Conservation (phyloP, 345 rosid species). For the Gossypium anomalum region DNA sequence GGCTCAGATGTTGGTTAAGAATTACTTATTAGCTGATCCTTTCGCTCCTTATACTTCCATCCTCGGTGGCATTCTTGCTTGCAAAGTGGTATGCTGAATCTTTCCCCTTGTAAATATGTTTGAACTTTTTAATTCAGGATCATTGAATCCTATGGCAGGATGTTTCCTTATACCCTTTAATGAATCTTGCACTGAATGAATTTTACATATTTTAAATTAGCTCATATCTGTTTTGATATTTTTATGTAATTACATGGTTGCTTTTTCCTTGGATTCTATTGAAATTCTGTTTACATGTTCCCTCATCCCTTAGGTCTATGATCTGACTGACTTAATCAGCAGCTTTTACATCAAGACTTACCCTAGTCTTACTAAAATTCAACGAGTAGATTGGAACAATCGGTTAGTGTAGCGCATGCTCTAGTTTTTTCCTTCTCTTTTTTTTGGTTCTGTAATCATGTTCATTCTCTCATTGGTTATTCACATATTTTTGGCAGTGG, state of each 20-base stretch:
- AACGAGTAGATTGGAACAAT: slow-evolving; percentile 81
- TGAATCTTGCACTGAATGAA: not conserved
- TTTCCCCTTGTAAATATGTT: not conserved
- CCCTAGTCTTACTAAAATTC: slow-evolving; percentile 49
- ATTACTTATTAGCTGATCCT: slow-evolving; percentile 57
- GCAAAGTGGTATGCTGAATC: slow-evolving; percentile 59
- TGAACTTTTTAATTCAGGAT: not conserved
- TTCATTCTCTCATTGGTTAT: slow-evolving; percentile 11
- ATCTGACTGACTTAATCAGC: slow-evolving; percentile 57
- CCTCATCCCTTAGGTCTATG: slow-evolving; percentile 48
- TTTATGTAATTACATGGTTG: not conserved
- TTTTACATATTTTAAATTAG: not conserved
- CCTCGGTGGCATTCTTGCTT: slow-evolving; percentile 62
- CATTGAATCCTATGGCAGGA: not conserved
- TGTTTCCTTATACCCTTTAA: not conserved
- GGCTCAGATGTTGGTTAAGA: slow-evolving; percentile 55
- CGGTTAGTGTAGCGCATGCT: slow-evolving; percentile 39
- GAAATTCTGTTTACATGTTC: not conserved
- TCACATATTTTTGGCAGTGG: slow-evolving; percentile 46
- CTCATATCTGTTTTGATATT: not conserved
- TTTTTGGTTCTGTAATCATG: not conserved
- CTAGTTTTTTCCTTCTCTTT: not conserved
- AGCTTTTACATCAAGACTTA: slow-evolving; percentile 54
- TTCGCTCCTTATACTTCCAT: slow-evolving; percentile 72
- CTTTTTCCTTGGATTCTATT: not conserved